Conservation (phyloP, 805 yeast genomes). For the Brettanomyces custersianus region DNA sequence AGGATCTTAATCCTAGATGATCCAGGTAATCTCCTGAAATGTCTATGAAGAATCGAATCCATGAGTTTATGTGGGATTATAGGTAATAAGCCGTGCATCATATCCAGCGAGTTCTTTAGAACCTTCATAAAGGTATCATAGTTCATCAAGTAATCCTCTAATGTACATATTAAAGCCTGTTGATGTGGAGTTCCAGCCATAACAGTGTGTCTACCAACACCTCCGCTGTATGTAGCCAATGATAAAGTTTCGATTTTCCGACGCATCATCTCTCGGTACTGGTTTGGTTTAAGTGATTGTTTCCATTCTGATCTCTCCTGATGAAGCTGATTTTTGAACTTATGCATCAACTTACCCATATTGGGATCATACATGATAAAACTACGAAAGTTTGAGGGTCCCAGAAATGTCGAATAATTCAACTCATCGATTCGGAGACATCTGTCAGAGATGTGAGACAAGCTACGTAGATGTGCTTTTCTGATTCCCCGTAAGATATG, state of each 20-base stretch:
- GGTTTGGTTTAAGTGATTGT: not conserved
- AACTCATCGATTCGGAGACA: not conserved
- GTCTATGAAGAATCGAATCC: conserved; percentile 4
- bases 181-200: not conserved
- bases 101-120: conserved; percentile 4
- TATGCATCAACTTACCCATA: not conserved
- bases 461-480: conserved; percentile 2
- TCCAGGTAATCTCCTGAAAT: conserved; percentile 6
- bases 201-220: not conserved
- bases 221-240: not conserved
- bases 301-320: conserved; percentile 1
- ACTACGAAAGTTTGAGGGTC: conserved; percentile 1
- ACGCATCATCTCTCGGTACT: not conserved
- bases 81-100: conserved; percentile 5
- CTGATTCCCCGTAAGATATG: conserved; percentile 1
- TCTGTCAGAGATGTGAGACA: not conserved
- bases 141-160: conserved; percentile 13
- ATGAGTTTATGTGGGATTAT: conserved; percentile 13
- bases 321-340: not conserved
- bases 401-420: not conserved
- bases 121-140: conserved; percentile 6
- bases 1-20: conserved; percentile 8
- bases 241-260: not conserved
- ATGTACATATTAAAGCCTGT: conserved; percentile 1
- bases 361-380: not conserved